phyloP scores from a whole-genome alignment of 768 basidiomycete genomes.

The Termitomyces heimii region DNA sequence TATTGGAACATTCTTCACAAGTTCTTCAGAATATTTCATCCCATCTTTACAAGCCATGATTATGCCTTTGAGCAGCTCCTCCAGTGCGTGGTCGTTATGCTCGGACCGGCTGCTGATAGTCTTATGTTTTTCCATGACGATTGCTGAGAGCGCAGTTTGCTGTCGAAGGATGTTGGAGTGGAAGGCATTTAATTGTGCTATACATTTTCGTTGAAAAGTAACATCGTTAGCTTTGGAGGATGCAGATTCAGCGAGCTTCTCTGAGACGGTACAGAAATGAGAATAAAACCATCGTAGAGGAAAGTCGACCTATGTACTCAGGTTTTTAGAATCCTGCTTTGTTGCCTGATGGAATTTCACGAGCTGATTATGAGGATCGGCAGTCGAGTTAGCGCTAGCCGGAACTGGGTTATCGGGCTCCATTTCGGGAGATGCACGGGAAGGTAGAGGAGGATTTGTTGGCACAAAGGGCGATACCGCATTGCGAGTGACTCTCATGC shows the following conservation, averaged over 20 bases:
- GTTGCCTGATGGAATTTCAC: conserved; percentile 7
- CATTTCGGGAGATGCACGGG: not conserved
- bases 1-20: conserved; percentile 34
- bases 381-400: not conserved
- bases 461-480: not conserved
- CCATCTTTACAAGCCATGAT: conserved; percentile 43
- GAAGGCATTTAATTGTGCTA: conserved; percentile 29
- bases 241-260: conserved; percentile 26
- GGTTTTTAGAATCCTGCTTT: conserved; percentile 13
- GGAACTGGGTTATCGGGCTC: not conserved
- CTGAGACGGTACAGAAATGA: conserved; percentile 14
- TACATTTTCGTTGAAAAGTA: conserved; percentile 32
- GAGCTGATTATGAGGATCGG: conserved; percentile 1
- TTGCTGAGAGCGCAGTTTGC: conserved; percentile 22
- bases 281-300: not conserved
- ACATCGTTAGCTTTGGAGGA: conserved; percentile 19
- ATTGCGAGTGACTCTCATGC: conserved; percentile 10
- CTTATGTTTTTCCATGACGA: conserved; percentile 19
- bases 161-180: conserved; percentile 24
- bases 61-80: conserved; percentile 43
- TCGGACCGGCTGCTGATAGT: conserved; percentile 46
- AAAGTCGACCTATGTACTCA: conserved; percentile 21
- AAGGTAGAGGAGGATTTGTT: not conserved
- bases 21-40: conserved; percentile 23
- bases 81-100: conserved; percentile 41